Percentiles rank a stretch among this genome's conserved stretches.
Evolutionary conservation across 2,329 filamentous ascomycete species (phyloP).

Genomic region (Xylariomycetidae sp.): DNA sequence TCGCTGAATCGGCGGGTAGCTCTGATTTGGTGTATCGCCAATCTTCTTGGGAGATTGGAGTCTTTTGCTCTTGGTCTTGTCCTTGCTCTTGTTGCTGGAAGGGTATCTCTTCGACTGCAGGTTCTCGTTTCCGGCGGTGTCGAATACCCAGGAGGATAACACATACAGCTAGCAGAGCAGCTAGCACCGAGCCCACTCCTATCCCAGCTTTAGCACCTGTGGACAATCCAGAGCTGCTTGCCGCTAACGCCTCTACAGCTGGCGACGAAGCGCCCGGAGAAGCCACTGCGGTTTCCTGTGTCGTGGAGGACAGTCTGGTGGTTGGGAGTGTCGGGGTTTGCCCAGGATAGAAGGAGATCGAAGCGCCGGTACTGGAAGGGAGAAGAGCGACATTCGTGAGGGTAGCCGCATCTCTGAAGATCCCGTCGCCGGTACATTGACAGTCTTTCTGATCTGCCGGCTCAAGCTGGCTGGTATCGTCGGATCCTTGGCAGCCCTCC

Average conservation of each 20-base stretch:
- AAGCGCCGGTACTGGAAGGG: constrained; percentile 6
- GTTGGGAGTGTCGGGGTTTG: constrained; percentile 4
- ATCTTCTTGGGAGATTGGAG: neutral
- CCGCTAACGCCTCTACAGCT: too few species aligned
- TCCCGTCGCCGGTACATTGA: constrained; percentile 4
- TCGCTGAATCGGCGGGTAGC: constrained; percentile 15
- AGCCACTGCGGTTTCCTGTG: neutral
- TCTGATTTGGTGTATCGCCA: constrained; percentile 10
- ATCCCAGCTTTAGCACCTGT: constrained; percentile 10
- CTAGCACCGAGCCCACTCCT: constrained; percentile 11
- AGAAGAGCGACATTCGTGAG: constrained; percentile 8
- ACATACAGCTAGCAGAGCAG: constrained; percentile 9
- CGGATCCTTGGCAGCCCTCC: constrained; percentile 11
- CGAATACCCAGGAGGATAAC: constrained; percentile 9
- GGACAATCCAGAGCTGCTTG: constrained; percentile 5
- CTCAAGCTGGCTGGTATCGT: constrained; percentile 4
- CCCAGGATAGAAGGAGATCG: constrained; percentile 9
- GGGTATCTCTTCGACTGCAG: neutral
- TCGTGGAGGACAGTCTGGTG: neutral
- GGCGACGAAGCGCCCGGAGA: constrained; percentile 1
- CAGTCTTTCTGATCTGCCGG: constrained; percentile 5
- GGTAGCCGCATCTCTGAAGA: constrained; percentile 7
- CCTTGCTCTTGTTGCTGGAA: neutral
- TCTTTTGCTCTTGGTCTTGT: neutral
- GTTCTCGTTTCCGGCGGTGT: constrained; percentile 6